phyloP scores from a whole-genome alignment of 106 monocot species.

The Agapanthus africanus region DNA sequence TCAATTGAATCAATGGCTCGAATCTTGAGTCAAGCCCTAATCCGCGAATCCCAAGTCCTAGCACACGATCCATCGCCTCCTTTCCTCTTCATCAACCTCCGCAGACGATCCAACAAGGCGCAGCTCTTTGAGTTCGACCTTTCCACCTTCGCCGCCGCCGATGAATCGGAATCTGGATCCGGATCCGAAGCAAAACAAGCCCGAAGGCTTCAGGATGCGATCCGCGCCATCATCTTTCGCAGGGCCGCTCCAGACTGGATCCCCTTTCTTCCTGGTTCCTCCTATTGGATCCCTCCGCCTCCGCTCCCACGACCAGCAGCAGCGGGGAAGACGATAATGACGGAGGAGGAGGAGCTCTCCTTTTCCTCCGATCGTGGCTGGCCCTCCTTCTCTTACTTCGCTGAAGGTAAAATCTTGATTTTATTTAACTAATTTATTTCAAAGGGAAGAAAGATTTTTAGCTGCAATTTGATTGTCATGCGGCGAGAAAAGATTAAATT shows the following conservation, averaged over 20 bases:
- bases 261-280: conserved; percentile 33
- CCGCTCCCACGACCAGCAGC: conserved; percentile 6
- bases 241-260: conserved; percentile 36
- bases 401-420: no score
- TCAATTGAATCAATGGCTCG: no score
- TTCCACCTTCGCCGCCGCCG: no score
- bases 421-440: no score
- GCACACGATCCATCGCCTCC: no score
- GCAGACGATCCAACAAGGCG: conserved; percentile 6
- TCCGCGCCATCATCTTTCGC: conserved; percentile 23
- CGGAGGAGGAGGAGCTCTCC: conserved; percentile 13
- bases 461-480: no score
- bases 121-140: conserved; percentile 27
- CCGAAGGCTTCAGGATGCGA: conserved; percentile 30
- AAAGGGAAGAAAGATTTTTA: no score
- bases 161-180: background rate
- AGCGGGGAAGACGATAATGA: conserved; percentile 13
- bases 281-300: conserved; percentile 35
- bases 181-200: background rate
- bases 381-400: conserved; percentile 30
- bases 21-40: background rate
- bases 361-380: conserved; percentile 17
- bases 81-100: background rate
- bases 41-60: background rate
- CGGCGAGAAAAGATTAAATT: no score